Conservation (phyloP, 257 asterid species). For the Penstemon eatonii region DNA sequence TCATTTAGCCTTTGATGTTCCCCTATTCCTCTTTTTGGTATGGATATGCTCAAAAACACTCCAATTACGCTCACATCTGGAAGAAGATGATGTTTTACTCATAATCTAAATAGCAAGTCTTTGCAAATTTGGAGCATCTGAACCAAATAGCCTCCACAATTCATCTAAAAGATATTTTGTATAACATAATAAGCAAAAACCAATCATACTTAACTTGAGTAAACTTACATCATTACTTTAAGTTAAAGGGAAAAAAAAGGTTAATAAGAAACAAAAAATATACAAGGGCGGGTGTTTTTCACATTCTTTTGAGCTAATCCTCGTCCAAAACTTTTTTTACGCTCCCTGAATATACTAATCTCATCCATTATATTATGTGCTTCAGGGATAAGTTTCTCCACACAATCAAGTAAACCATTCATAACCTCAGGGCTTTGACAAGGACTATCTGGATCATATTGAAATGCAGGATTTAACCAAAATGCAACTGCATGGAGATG, state of each 20-base stretch:
- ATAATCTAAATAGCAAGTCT: constrained; percentile 2
- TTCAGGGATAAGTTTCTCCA: not conserved
- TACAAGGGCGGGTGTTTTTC: not conserved
- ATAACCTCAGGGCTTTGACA: not conserved
- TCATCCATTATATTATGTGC: not conserved
- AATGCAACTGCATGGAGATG: constrained; percentile 7
- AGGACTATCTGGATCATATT: not conserved
- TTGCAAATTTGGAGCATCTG: not conserved
- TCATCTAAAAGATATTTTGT: not conserved
- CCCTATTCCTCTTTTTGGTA: not conserved
- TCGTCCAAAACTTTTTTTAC: not conserved
- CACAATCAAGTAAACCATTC: not conserved
- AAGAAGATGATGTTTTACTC: constrained; percentile 8
- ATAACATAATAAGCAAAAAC: not conserved
- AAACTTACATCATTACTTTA: no score
- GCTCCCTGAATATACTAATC: not conserved
- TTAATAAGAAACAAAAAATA: not conserved
- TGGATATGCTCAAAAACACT: constrained; percentile 16
- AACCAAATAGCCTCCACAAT: constrained; percentile 11
- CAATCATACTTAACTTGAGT: not conserved
- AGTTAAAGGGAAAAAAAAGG: no score
- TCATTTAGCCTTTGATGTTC: constrained; percentile 10
- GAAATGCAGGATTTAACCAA: constrained; percentile 2
- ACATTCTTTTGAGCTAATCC: not conserved
- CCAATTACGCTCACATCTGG: constrained; percentile 13